Percentiles rank a stretch among this genome's conserved stretches.
phyloP scores from a whole-genome alignment of 768 basidiomycete genomes.

The Leccinum variicolor region DNA sequence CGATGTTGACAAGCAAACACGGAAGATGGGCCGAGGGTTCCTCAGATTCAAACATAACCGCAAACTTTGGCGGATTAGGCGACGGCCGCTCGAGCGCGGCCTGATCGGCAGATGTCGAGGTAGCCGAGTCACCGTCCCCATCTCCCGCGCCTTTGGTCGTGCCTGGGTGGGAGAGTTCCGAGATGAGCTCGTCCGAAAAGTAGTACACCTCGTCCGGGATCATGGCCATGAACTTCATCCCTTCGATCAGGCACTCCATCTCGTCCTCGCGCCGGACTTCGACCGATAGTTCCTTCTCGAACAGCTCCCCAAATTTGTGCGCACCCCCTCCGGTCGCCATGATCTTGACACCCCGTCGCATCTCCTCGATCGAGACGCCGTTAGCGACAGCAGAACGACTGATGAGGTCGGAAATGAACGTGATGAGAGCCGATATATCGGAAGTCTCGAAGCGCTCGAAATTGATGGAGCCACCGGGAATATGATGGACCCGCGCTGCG shows the following conservation, averaged over 20 bases:
- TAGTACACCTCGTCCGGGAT: conserved; percentile 98
- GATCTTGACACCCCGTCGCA: conserved; percentile 91
- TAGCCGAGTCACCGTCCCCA: background rate
- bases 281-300: conserved; percentile 69
- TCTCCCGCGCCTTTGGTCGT: conserved; percentile 6
- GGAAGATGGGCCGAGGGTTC: conserved; percentile 86
- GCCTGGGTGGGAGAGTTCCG: conserved; percentile 46
- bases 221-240: conserved; percentile 91
- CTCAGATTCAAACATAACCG: conserved; percentile 81
- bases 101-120: conserved; percentile 10
- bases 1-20: conserved; percentile 96
- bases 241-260: conserved; percentile 98
- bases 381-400: conserved; percentile 82
- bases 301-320: conserved; percentile 86
- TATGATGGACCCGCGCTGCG: conserved; percentile 58
- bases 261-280: conserved; percentile 92
- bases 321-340: conserved; percentile 99
- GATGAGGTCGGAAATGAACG: conserved; percentile 86
- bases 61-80: conserved; percentile 85
- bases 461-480: conserved; percentile 95
- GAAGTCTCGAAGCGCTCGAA: conserved; percentile 97
- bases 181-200: conserved; percentile 97
- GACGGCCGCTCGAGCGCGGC: conserved; percentile 73
- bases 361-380: conserved; percentile 82
- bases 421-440: conserved; percentile 77